Conservation (phyloP, 73 alveolate species). For the Symbiodinium natans region DNA sequence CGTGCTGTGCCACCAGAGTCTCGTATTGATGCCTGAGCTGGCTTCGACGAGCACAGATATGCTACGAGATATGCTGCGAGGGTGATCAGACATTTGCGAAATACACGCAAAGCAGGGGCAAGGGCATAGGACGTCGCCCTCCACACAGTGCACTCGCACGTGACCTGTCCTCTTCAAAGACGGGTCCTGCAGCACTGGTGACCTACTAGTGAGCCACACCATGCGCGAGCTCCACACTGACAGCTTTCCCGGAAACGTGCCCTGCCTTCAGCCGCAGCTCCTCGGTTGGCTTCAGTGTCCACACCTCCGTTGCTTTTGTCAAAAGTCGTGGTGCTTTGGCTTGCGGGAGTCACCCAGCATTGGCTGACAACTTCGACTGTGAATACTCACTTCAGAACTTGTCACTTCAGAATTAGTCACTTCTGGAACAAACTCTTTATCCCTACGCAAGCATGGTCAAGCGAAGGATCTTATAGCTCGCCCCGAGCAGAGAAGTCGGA, state of each 20-base stretch:
- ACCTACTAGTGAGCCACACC: no score
- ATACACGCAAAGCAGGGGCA: background rate
- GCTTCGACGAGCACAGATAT: background rate
- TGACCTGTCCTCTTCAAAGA: slow-evolving; percentile 12
- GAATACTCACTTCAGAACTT: no score
- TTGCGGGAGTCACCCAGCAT: no score
- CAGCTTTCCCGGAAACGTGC: background rate
- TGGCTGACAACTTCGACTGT: no score
- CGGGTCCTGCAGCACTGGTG: slow-evolving; percentile 12
- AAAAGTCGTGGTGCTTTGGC: no score
- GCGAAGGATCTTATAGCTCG: background rate
- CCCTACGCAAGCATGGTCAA: no score
- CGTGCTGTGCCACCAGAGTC: slow-evolving; percentile 88
- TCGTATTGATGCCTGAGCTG: slow-evolving; percentile 67
- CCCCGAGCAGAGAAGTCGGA: background rate
- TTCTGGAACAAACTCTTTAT: no score
- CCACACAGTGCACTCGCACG: slow-evolving; percentile 29
- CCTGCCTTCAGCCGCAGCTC: slow-evolving; percentile 63
- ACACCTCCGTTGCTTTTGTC: background rate
- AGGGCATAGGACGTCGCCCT: slow-evolving; percentile 69
- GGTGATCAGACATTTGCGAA: background rate
- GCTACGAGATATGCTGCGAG: background rate
- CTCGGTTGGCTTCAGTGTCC: slow-evolving; percentile 60
- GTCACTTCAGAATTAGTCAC: no score
- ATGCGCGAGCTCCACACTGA: background rate